Percentiles rank a stretch among this genome's conserved stretches.
phyloP scores from a whole-genome alignment of 352 stramenopile genomes.

The Globisporangium ultimum region DNA sequence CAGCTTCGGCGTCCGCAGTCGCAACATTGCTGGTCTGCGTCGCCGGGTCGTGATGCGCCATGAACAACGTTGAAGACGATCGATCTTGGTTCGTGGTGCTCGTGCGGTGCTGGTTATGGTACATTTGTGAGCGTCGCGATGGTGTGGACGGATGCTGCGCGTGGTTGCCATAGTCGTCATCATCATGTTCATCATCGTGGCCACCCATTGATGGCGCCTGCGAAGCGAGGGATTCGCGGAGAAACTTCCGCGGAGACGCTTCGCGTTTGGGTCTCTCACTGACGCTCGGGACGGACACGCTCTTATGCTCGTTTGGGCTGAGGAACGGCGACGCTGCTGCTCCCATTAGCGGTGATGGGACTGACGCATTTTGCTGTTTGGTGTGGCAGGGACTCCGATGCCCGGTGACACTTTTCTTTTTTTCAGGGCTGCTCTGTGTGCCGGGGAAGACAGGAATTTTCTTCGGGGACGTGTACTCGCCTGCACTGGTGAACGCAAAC shows the following conservation, averaged over 20 bases:
- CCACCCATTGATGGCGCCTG: conserved; percentile 2
- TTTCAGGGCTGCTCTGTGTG: conserved; percentile 55
- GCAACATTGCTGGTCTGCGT: conserved; percentile 38
- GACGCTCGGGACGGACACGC: background rate
- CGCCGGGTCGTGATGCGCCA: conserved; percentile 37
- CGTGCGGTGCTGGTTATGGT: background rate
- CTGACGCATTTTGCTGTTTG: conserved; percentile 6
- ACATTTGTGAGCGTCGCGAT: conserved; percentile 2
- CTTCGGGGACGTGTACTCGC: conserved; percentile 73
- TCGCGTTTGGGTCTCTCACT: conserved; percentile 43
- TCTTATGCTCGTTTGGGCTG: background rate
- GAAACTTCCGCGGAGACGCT: conserved; percentile 58
- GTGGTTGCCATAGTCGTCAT: background rate
- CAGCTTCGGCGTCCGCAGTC: conserved; percentile 34
- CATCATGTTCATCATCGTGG: conserved; percentile 13
- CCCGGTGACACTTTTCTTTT: conserved; percentile 16
- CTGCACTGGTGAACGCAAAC: conserved; percentile 68
- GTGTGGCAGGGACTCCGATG: too few species aligned
- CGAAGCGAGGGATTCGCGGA: conserved; percentile 41
- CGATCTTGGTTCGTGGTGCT: conserved; percentile 20
- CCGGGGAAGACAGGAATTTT: conserved; percentile 73
- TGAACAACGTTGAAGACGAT: conserved; percentile 41
- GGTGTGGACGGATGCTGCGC: background rate
- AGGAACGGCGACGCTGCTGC: too few species aligned
- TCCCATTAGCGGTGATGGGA: background rate